Percentiles rank a stretch among this genome's conserved stretches.
Evolutionary conservation across 2,329 filamentous ascomycete genomes (phyloP).

Genomic region (Grosmannia huntii): DNA sequence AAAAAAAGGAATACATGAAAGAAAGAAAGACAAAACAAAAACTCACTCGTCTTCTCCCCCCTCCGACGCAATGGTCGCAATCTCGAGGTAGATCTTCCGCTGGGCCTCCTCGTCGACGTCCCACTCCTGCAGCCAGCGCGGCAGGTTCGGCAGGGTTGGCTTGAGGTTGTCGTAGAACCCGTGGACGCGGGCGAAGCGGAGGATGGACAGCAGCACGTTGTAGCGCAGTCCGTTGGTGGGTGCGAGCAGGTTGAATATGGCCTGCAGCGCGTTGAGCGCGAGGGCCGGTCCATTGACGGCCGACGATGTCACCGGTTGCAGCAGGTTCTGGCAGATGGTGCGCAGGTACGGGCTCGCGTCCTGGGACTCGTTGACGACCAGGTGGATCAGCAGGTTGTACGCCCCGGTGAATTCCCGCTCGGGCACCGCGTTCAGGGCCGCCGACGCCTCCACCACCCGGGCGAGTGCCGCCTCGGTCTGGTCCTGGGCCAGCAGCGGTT

Average conservation of each 20-base stretch:
- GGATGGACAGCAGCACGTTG: slow-evolving; percentile 80
- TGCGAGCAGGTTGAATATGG: slow-evolving; percentile 88
- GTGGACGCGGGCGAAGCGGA: slow-evolving; percentile 66
- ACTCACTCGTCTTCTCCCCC: slow-evolving; percentile 64
- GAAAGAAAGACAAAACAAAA: background rate
- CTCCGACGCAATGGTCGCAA: slow-evolving; percentile 70
- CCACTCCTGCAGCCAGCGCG: slow-evolving; percentile 74
- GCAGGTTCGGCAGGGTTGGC: slow-evolving; percentile 70
- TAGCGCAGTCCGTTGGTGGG: slow-evolving; percentile 67
- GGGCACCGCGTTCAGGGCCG: slow-evolving; percentile 67
- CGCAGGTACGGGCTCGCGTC: slow-evolving; percentile 79
- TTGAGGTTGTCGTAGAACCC: slow-evolving; percentile 73
- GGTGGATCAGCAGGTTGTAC: slow-evolving; percentile 93
- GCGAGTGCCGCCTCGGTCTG: slow-evolving; percentile 81
- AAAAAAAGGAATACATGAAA: background rate
- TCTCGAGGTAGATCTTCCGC: slow-evolving; percentile 71
- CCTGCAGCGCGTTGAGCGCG: slow-evolving; percentile 81
- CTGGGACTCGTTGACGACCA: slow-evolving; percentile 67
- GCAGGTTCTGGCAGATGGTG: slow-evolving; percentile 78
- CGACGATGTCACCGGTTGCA: slow-evolving; percentile 74
- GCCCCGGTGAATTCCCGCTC: slow-evolving; percentile 95
- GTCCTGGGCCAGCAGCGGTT: slow-evolving; percentile 58
- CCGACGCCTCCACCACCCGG: slow-evolving; percentile 73
- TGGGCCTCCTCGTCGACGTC: slow-evolving; percentile 68
- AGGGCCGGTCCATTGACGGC: slow-evolving; percentile 74